Percentiles rank a stretch among this genome's conserved stretches.
Evolutionary conservation across 176 grass and related monocot genomes (phyloP).

Genomic region (Zea luxurians): DNA sequence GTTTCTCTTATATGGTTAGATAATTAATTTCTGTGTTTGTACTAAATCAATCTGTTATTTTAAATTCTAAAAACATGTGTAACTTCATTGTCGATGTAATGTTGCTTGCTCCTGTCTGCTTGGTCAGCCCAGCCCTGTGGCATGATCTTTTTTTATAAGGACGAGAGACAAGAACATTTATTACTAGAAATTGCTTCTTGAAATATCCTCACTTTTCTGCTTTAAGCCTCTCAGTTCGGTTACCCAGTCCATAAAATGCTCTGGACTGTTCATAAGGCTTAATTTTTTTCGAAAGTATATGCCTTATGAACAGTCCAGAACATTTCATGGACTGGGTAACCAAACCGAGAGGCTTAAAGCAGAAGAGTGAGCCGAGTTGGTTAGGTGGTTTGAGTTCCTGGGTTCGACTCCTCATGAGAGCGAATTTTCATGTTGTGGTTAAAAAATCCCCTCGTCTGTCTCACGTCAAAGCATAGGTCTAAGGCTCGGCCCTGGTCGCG

Average conservation of each 20-base stretch:
- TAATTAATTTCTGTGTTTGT: background rate
- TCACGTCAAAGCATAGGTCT: too few relatives aligned
- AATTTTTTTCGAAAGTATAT: too few relatives aligned
- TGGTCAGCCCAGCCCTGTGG: background rate
- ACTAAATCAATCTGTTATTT: slow-evolving; percentile 4
- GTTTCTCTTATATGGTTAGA: slow-evolving; percentile 10
- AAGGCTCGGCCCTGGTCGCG: too few relatives aligned
- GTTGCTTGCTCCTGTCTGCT: slow-evolving; percentile 13
- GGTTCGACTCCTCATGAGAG: too few relatives aligned
- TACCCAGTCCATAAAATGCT: background rate
- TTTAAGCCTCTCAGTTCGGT: background rate
- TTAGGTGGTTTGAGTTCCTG: too few relatives aligned
- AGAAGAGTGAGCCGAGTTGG: too few relatives aligned
- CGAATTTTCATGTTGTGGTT: too few relatives aligned
- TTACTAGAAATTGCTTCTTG: slow-evolving; percentile 9
- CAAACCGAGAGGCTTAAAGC: too few relatives aligned
- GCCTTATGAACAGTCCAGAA: too few relatives aligned
- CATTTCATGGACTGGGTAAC: too few relatives aligned
- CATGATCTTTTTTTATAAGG: background rate
- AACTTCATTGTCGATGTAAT: slow-evolving; percentile 9
- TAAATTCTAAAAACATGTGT: background rate
- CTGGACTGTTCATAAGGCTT: background rate
- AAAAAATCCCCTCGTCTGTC: too few relatives aligned
- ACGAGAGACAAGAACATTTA: slow-evolving; percentile 16
- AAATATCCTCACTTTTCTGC: background rate